Base-by-base conservation (phyloP, 139 green algal species). In the Tetratostichococcus sp. region DNA sequence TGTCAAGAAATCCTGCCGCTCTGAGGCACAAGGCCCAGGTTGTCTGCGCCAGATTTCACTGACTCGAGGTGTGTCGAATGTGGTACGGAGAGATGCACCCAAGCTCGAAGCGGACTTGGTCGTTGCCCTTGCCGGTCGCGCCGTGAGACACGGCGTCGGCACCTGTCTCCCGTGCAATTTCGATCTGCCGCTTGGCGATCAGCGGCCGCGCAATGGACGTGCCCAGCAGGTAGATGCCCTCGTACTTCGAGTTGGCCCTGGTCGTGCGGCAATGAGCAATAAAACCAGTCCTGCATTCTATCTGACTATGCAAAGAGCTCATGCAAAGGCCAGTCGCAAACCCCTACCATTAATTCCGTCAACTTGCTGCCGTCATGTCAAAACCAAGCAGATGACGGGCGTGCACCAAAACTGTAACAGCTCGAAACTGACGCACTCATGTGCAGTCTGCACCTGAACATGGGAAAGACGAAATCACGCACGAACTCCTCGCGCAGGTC, bases 91-190 rank as follows among this genome's bases (percentile, higher is more conserved):
- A 34, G 17, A 35, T 78, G 72, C 67, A 85, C 69, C 82, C 90
- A 42, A 95, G 85, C 85, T 95, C 91, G 83, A 97, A 97, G 50
- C 92, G 88, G 25, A 95, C 89, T 85, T 98, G 95, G 79, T 99
- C 96, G 78, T 99, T 99, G 69, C 96, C 96, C 91, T 99, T 99
- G 76, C 96, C 96, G 28, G 96, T 99, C 78, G 95, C 96, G n/a
- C 96, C 96, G 82, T 99, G 96, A 34, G 83, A 93, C 59, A 99
- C 96, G 1, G 96, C 96, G 77, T 99, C 96, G 17, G 96, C 96
- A 58, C 96, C 96, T 17, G 94, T 86, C 79, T 89, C 83, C 88
- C 91, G 86, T 5, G 95, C 95, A 75, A 98, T 97, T 85, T 99
- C 95, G 57, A 99, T 97, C 85, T 98, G 97, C 66, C 92, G 86